Conservation (phyloP, 176 grass and related monocot species). For the Triticum urartu region DNA sequence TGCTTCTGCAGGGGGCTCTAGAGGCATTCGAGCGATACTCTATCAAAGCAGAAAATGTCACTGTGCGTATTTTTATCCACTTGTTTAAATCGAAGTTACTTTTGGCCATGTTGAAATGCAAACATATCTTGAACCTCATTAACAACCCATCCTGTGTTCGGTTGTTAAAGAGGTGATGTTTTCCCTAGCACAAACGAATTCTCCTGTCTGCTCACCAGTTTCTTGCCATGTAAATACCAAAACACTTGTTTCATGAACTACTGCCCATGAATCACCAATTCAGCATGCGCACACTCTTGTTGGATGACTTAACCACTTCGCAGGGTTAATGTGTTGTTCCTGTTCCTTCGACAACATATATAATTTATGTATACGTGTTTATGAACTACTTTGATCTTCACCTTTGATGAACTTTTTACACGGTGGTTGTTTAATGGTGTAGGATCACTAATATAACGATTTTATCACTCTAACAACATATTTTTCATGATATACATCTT, state of each 20-base stretch:
- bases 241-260: constrained; percentile 4
- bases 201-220: not conserved
- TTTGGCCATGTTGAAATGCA: not conserved
- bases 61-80: constrained; percentile 42
- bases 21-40: constrained; percentile 81
- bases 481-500: not conserved
- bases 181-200: not conserved
- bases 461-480: not conserved
- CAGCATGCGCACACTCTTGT: not conserved
- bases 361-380: not conserved
- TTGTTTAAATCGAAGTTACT: not conserved
- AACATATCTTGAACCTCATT: not conserved
- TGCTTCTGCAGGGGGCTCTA: constrained; percentile 81
- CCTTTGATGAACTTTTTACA: not conserved
- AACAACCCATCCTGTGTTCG: not conserved
- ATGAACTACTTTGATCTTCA: not conserved
- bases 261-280: not conserved
- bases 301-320: constrained; percentile 1
- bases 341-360: not conserved
- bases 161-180: not conserved
- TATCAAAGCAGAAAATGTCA: constrained; percentile 79
- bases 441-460: not conserved
- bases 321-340: not conserved
- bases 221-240: not conserved
- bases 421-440: not conserved